A percentile compares a stretch with the other conserved stretches of the same genome.
phyloP scores from a whole-genome alignment of 371 early-diverging fungal species.

The Zychaea mexicana region DNA sequence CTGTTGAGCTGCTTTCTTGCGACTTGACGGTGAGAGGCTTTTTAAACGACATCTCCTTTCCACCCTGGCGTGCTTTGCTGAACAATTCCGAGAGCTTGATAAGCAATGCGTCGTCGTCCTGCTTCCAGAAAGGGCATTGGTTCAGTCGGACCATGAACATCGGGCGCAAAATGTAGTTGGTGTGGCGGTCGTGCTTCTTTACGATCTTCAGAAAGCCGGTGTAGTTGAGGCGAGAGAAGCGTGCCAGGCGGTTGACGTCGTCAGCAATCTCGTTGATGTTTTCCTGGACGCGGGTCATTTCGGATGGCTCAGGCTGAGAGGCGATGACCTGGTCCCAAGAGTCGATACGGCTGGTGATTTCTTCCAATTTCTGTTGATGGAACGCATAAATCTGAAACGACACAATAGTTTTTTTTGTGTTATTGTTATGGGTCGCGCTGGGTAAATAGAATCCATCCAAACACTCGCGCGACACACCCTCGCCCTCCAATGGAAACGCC shows the following conservation, averaged over 20 bases:
- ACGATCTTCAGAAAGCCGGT: slow-evolving; percentile 96
- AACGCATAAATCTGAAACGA: slow-evolving; percentile 79
- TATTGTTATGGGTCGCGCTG: background rate
- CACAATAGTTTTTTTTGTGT: background rate
- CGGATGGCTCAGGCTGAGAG: slow-evolving; percentile 16
- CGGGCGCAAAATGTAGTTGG: slow-evolving; percentile 80
- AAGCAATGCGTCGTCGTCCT: slow-evolving; percentile 88
- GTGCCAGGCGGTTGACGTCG: slow-evolving; percentile 90
- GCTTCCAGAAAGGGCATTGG: slow-evolving; percentile 87
- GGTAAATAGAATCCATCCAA: background rate
- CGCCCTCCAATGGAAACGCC: no score
- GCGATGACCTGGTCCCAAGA: slow-evolving; percentile 55
- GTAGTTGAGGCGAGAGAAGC: slow-evolving; percentile 94
- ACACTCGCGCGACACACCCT: background rate
- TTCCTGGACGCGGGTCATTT: slow-evolving; percentile 67
- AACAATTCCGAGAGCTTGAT: slow-evolving; percentile 89
- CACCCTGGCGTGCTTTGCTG: slow-evolving; percentile 87
- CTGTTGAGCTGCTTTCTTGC: background rate
- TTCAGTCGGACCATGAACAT: slow-evolving; percentile 89
- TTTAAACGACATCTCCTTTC: slow-evolving; percentile 57
- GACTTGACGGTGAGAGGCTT: slow-evolving; percentile 12
- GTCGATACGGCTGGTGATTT: slow-evolving; percentile 81
- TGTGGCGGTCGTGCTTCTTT: slow-evolving; percentile 97
- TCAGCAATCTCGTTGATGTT: slow-evolving; percentile 82
- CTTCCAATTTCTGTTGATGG: slow-evolving; percentile 87